These are phyloP conservation scores for Epichloe bromicola DNA, from an alignment of 2,329 filamentous ascomycete species.

Conservation along the genomic window DNA sequence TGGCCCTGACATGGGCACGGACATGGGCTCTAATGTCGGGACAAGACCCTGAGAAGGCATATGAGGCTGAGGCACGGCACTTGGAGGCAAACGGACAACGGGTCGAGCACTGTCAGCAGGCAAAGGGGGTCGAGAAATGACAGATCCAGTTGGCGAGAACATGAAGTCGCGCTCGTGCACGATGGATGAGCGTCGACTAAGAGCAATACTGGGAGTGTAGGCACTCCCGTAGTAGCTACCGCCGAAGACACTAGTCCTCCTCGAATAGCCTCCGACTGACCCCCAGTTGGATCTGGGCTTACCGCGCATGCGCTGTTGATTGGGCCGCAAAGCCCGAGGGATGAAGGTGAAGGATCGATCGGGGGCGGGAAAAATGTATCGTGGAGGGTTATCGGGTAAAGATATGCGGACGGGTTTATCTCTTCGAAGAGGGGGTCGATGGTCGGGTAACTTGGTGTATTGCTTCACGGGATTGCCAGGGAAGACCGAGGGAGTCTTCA, in stretches of 20 bases:
- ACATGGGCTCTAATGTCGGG: neutral
- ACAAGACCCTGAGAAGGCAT: conserved; percentile 11
- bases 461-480: conserved; percentile 71
- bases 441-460: conserved; percentile 88
- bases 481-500: conserved; percentile 57
- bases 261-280: conserved; percentile 54
- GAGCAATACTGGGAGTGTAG: conserved; percentile 76
- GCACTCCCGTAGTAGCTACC: conserved; percentile 59
- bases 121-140: conserved; percentile 55
- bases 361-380: conserved; percentile 81
- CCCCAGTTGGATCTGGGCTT: conserved; percentile 59
- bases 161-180: conserved; percentile 55
- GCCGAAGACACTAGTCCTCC: conserved; percentile 71
- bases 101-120: conserved; percentile 52
- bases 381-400: conserved; percentile 62
- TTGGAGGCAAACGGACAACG: conserved; percentile 73
- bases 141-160: conserved; percentile 69
- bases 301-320: conserved; percentile 64
- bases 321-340: conserved; percentile 80
- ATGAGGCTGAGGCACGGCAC: conserved; percentile 28
- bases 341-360: conserved; percentile 98
- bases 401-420: conserved; percentile 96
- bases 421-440: conserved; percentile 86
- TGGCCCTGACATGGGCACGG: neutral
- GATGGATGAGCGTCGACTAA: conserved; percentile 79